Evolutionary conservation across 257 asterid species (phyloP), one percentile per base, ranked within the genome.

Genomic region (Nicotiana attenuata): DNA sequence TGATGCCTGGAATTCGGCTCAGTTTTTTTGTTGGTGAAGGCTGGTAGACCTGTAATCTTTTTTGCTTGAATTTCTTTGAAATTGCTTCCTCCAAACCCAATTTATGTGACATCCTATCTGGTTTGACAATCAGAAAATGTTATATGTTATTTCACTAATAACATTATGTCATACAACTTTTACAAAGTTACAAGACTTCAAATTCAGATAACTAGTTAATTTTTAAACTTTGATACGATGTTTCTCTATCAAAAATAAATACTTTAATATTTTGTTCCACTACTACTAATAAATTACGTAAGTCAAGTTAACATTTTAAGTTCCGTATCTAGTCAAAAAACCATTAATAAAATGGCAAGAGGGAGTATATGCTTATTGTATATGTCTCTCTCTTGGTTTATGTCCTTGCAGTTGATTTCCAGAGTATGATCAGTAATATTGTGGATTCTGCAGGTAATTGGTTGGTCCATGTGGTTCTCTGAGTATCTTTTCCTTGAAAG

Each of bases 391-490:
- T 71, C 81, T 63, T 76, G 20, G 15, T 47, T 73, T 75, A 52
- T 82, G 75, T 76, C 57, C 52, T 61, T 83, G 85, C 81, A 82
- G 82, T 45, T 28, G 82, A 29, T 79, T 69, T 71, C 60, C 47
- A 22, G 31, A 71, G 78, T 71, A 45, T 71, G 78, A 57, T 71
- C 24, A 22, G 20, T 85, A 71, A 19, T 84, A 82, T 47, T 4
- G 35, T 35, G 66, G 28, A 13, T 57, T 88, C 35, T 91, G 91
- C 86, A 96, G 98, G 99, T 96, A 81, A 91, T 96, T 78, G 99
- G 98, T 73, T 96, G 98, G 98, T 94, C 99, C 69, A 96, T 94
- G 99, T 96, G 99, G 99, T 96, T 96, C 83, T 89, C 97, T 61
- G 97, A 92, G 82, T 92, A 96, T 87, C 93, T 96, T 69, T 96